A percentile compares a stretch with the other conserved stretches of the same genome.
Conservation (phyloP, 208 protist genomes). For the Endotrypanum monterogeii region DNA sequence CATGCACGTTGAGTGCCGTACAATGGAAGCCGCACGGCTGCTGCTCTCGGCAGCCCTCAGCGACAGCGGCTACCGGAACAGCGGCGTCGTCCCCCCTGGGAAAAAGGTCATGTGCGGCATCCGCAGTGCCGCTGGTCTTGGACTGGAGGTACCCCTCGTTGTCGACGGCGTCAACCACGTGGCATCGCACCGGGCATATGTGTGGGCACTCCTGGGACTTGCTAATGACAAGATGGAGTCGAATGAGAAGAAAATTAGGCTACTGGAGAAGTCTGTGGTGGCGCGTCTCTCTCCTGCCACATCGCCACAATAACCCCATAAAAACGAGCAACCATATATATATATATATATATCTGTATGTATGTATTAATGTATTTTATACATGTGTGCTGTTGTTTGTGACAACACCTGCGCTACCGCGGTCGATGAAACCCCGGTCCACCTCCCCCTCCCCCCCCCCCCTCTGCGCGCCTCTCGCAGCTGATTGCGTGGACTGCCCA, state of each 20-base stretch:
- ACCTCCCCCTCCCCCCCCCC: not conserved
- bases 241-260: conserved; percentile 58
- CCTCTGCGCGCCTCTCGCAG: not conserved
- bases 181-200: conserved; percentile 52
- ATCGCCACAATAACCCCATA: not conserved
- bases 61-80: conserved; percentile 85
- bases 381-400: not conserved
- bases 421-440: not conserved
- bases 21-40: conserved; percentile 71
- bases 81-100: conserved; percentile 81
- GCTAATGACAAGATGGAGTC: conserved; percentile 83
- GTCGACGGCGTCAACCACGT: conserved; percentile 74
- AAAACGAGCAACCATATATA: not conserved
- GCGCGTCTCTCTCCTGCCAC: conserved; percentile 10
- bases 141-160: conserved; percentile 78
- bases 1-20: conserved; percentile 88
- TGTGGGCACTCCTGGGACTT: conserved; percentile 65
- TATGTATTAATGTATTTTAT: too few species aligned
- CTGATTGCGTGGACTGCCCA: not conserved
- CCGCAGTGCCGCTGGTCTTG: conserved; percentile 59
- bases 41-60: conserved; percentile 70
- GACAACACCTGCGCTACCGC: not conserved
- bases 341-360: not conserved
- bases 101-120: conserved; percentile 83
- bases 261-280: conserved; percentile 48